Percentiles rank a stretch among this genome's conserved stretches.
Conservation (phyloP, 805 yeast genomes). For the Dipodascopsis uninucleata region DNA sequence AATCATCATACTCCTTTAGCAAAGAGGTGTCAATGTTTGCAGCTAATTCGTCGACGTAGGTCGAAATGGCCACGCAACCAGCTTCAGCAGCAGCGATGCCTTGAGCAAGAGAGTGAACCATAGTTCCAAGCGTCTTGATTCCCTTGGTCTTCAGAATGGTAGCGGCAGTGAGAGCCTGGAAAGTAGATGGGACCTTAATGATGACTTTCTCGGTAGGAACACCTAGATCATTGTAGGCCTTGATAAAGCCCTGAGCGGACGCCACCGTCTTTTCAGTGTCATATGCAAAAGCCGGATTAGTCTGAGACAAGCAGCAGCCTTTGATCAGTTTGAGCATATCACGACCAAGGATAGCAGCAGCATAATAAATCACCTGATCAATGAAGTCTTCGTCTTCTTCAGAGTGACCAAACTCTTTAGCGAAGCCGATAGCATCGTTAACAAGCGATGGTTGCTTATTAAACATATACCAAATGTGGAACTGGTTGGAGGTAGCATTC, state of each 20-base stretch:
- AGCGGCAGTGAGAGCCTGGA: constrained; percentile 38
- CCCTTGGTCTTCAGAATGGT: constrained; percentile 30
- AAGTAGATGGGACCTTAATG: constrained; percentile 40
- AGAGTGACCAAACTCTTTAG: constrained; percentile 37
- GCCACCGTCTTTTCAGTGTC: constrained; percentile 33
- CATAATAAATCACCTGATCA: constrained; percentile 44
- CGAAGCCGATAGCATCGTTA: constrained; percentile 17
- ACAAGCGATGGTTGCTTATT: constrained; percentile 16
- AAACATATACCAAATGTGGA: constrained; percentile 25
- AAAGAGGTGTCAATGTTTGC: constrained; percentile 33
- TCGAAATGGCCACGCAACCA: constrained; percentile 38
- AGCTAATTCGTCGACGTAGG: constrained; percentile 37
- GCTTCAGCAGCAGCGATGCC: constrained; percentile 41
- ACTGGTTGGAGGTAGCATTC: constrained; percentile 27
- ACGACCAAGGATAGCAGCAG: constrained; percentile 46
- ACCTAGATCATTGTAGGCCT: constrained; percentile 37
- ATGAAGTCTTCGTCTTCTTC: constrained; percentile 46
- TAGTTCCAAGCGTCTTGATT: constrained; percentile 39
- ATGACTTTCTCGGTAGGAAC: constrained; percentile 36
- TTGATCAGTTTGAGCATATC: constrained; percentile 39
- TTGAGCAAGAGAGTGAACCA: constrained; percentile 39
- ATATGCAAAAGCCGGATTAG: constrained; percentile 31
- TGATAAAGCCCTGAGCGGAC: constrained; percentile 34
- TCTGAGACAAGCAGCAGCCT: constrained; percentile 45
- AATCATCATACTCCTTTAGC: constrained; percentile 27